A percentile compares a stretch with the other conserved stretches of the same genome.
These are phyloP conservation scores for Rubus idaeus DNA, from an alignment of 306 rosid genomes.

Conservation along the genomic window DNA sequence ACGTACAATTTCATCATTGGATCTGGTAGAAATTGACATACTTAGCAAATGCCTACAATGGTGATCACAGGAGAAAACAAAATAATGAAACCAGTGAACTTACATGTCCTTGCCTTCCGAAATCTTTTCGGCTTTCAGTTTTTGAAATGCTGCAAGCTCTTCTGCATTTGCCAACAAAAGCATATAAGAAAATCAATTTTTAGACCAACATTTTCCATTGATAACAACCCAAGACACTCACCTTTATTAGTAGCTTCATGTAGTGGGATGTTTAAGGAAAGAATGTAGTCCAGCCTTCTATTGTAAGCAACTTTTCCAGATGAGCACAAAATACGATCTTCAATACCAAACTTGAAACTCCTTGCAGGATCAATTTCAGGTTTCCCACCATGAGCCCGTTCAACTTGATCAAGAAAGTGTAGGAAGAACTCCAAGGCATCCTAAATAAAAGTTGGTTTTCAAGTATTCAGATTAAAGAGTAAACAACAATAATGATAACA, in stretches of 20 bases:
- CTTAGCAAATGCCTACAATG: constrained; percentile 32
- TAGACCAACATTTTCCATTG: constrained; percentile 3
- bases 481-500: background rate
- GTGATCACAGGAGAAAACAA: constrained; percentile 15
- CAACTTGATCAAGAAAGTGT: constrained; percentile 94
- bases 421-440: constrained; percentile 99
- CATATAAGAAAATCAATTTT: constrained; percentile 26
- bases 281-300: constrained; percentile 84
- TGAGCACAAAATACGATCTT: constrained; percentile 87
- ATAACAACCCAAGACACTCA: constrained; percentile 24
- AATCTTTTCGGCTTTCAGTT: constrained; percentile 66
- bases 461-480: constrained; percentile 17
- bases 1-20: constrained; percentile 74
- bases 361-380: constrained; percentile 72
- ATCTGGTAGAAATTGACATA: constrained; percentile 46
- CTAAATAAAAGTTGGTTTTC: constrained; percentile 40
- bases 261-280: constrained; percentile 85
- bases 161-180: constrained; percentile 53
- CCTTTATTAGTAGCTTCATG: constrained; percentile 89
- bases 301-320: constrained; percentile 96
- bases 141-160: constrained; percentile 71
- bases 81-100: constrained; percentile 38
- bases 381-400: constrained; percentile 63
- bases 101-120: constrained; percentile 90
- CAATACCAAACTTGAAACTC: constrained; percentile 94